phyloP scores from a whole-genome alignment of 2,329 filamentous ascomycete species.

The Talaromyces sp. region DNA sequence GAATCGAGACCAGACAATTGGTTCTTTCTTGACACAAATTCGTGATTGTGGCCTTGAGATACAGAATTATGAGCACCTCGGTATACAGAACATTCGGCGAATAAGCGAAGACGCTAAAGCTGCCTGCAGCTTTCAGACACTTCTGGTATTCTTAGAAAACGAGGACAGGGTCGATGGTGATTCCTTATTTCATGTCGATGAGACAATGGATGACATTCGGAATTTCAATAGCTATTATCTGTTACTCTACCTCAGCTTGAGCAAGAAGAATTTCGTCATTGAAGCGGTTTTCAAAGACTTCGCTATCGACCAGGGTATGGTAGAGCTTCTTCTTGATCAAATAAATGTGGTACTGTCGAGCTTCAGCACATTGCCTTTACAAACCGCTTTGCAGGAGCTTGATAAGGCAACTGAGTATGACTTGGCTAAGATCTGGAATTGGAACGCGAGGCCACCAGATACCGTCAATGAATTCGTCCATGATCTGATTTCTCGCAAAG shows the following conservation, averaged over 20 bases:
- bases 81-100: slow-evolving; percentile 5
- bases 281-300: not conserved
- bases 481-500: slow-evolving; percentile 5
- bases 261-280: not conserved
- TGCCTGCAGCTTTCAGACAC: slow-evolving; percentile 8
- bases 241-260: not conserved
- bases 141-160: slow-evolving; percentile 1
- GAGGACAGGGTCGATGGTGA: not conserved
- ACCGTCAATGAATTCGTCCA: slow-evolving; percentile 6
- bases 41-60: slow-evolving; percentile 40
- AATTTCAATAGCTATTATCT: slow-evolving; percentile 5
- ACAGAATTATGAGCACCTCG: slow-evolving; percentile 2
- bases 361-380: not conserved
- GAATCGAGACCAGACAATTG: slow-evolving; percentile 29
- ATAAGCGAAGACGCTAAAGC: not conserved
- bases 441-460: slow-evolving; percentile 4
- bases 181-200: not conserved
- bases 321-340: not conserved
- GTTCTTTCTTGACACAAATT: slow-evolving; percentile 51
- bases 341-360: not conserved
- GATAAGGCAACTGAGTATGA: not conserved
- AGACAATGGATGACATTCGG: slow-evolving; percentile 9
- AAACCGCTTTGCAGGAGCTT: not conserved
- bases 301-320: not conserved
- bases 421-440: slow-evolving; percentile 7